phyloP scores from a whole-genome alignment of 176 grass and related monocot species.

The Zoysia pacifica region DNA sequence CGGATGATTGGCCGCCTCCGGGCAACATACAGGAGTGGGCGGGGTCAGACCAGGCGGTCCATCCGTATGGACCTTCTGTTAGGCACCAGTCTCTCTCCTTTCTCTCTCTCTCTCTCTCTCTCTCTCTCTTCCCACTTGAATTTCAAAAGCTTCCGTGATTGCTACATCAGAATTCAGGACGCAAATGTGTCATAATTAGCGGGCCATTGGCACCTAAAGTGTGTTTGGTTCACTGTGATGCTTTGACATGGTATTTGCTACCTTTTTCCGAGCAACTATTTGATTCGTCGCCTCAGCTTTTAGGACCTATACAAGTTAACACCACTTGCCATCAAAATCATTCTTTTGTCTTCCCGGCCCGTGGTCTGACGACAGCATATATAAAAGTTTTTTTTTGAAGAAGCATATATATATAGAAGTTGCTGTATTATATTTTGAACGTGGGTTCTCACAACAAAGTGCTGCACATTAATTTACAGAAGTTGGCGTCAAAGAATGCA shows the following conservation, averaged over 20 bases:
- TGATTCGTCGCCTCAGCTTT: neutral
- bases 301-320: neutral
- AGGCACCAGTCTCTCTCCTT: neutral
- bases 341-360: neutral
- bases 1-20: conserved; percentile 7
- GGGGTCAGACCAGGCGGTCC: conserved; percentile 13
- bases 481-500: too few species aligned
- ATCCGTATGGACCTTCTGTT: neutral
- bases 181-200: neutral
- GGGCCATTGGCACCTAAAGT: neutral
- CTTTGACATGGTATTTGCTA: neutral
- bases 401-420: too few species aligned
- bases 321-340: neutral
- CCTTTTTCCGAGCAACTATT: neutral
- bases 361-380: neutral
- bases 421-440: neutral
- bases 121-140: neutral
- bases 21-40: conserved; percentile 8
- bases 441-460: neutral
- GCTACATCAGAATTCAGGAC: neutral
- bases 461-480: neutral
- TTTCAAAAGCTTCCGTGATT: neutral
- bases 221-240: neutral
- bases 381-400: too few species aligned
- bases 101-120: neutral